Percentiles rank a stretch among this genome's conserved stretches.
Evolutionary conservation across 768 basidiomycete species (phyloP).

Genomic region (Boletus reticuloceps): DNA sequence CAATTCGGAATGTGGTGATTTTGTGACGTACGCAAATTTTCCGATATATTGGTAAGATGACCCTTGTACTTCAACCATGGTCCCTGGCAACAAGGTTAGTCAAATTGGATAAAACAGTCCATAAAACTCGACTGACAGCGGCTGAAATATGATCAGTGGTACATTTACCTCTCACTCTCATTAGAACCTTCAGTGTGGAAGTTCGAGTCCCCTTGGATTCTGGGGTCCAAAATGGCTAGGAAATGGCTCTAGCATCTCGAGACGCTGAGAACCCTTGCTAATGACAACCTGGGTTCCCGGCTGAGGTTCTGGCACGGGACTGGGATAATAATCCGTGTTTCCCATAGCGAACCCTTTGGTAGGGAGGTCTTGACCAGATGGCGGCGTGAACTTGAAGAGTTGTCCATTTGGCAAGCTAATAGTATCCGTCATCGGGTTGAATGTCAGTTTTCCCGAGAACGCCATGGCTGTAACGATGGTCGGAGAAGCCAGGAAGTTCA

Average conservation of each 20-base stretch:
- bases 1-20: not conserved
- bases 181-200: conserved; percentile 81
- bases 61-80: conserved; percentile 99
- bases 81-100: conserved; percentile 48
- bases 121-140: conserved; percentile 54
- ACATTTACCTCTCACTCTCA: conserved; percentile 96
- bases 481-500: conserved; percentile 98
- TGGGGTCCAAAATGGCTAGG: conserved; percentile 60
- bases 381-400: conserved; percentile 81
- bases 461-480: conserved; percentile 98
- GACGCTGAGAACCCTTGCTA: conserved; percentile 70
- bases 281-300: conserved; percentile 80
- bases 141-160: conserved; percentile 99
- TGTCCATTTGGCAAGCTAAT: conserved; percentile 66
- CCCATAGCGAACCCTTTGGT: conserved; percentile 77
- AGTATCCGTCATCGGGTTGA: conserved; percentile 88
- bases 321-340: conserved; percentile 72
- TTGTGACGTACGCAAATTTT: conserved; percentile 75
- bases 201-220: conserved; percentile 60
- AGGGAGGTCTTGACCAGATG: conserved; percentile 83
- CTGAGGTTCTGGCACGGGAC: conserved; percentile 67
- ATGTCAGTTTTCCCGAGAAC: conserved; percentile 89
- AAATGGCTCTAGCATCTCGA: conserved; percentile 89
- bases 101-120: not conserved
- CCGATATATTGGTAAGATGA: conserved; percentile 93